Conservation (phyloP, 2,329 filamentous ascomycete genomes). For the Tolypocladium ophioglossoides region DNA sequence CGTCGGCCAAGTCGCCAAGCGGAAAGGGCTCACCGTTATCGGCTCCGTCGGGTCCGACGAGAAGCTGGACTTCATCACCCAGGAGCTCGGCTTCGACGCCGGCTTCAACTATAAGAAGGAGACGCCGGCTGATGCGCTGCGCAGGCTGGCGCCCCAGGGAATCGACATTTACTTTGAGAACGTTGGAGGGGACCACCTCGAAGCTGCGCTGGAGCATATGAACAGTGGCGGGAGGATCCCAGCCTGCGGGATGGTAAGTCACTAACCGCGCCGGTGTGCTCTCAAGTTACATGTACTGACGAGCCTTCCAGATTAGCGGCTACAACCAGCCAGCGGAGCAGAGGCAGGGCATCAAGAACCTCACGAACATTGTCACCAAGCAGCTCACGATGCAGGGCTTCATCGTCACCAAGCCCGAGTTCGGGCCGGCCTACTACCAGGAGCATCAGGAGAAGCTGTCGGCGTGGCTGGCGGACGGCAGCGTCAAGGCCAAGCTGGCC, state of each 20-base stretch:
- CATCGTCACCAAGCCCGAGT: constrained; percentile 55
- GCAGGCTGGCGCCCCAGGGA: constrained; percentile 62
- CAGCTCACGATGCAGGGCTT: constrained; percentile 65
- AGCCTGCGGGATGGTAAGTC: constrained; percentile 48
- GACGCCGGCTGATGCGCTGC: constrained; percentile 54
- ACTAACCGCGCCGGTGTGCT: too few relatives aligned
- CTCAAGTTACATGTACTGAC: background rate
- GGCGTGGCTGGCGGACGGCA: constrained; percentile 67
- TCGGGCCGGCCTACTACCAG: constrained; percentile 54
- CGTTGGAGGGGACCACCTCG: constrained; percentile 41
- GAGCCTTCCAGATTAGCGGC: constrained; percentile 47
- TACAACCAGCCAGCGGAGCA: constrained; percentile 55
- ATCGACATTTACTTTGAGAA: constrained; percentile 58
- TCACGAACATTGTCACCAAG: constrained; percentile 56
- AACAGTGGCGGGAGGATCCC: constrained; percentile 58
- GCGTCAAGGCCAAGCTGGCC: constrained; percentile 58
- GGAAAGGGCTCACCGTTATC: constrained; percentile 67
- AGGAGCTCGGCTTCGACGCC: constrained; percentile 40
- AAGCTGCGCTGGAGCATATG: constrained; percentile 32
- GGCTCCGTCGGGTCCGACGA: constrained; percentile 71
- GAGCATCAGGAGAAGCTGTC: constrained; percentile 69
- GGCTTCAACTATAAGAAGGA: constrained; percentile 90
- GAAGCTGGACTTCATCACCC: constrained; percentile 58
- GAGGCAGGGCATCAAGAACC: constrained; percentile 55
- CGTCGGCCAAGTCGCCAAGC: constrained; percentile 76